Evolutionary conservation across 108 stramenopile species (phyloP), one percentile per base, ranked within the genome.

Genomic region (Chaetoceros tenuissimus): DNA sequence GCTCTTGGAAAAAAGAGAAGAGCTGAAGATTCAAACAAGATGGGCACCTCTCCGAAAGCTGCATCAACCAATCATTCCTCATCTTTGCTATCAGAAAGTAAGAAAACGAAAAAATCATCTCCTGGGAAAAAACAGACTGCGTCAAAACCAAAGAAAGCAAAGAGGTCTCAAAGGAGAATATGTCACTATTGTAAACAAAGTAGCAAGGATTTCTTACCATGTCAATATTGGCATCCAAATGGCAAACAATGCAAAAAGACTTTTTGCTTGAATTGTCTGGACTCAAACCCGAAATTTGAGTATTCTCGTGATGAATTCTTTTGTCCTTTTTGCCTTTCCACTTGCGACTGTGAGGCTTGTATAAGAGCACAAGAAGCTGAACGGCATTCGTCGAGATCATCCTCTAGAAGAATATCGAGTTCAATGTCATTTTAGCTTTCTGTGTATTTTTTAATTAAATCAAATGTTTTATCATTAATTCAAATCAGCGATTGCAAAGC

Each of bases 401-500:
- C 34, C 5, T 10, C 5, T 10, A 40, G 34, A 40, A 5, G 5
- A 40, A 13, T 40, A 13, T 13, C n/a, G n/a, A n/a, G n/a, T n/a
- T n/a, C n/a, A n/a, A n/a, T n/a, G n/a, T n/a, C n/a, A n/a, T 45
- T 45, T 45, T 45, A 45, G 44, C 44, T 45, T 45, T 18, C 18
- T 18, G 44, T 45, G 18, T 45, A 45, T 18, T 45, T 45, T 18
- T 18, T 10, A 40, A 40, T 10, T 40, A 40, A 40, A 5, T 40
- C 34, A 51, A 10, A 5, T 26, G 49, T 5, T 8, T 24, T 5
- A 24, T 63, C 29, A 18, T 53, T 49, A 49, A 49, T 49, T 49
- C n/a, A 23, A 49, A 20, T 49, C 19, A 49, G 48, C 23, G 18
- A 24, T 25, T 3, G 27, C 50, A 72, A 95, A 91, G 7, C 76